Percentiles rank a stretch among this genome's conserved stretches.
phyloP scores from a whole-genome alignment of 352 stramenopile species.

The Pythium apleroticum region DNA sequence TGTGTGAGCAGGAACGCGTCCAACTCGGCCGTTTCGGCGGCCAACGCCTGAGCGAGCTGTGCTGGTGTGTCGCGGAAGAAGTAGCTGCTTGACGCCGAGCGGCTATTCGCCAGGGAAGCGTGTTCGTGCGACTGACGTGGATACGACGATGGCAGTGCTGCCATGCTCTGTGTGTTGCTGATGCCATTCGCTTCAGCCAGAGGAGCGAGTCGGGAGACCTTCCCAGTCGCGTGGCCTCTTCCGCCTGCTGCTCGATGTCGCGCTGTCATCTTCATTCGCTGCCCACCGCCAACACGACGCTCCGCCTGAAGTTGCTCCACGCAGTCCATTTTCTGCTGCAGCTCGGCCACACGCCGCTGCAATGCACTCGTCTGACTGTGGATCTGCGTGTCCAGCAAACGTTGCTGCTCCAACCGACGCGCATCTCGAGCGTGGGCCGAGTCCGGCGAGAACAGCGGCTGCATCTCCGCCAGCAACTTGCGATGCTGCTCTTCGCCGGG shows the following conservation, averaged over 20 bases:
- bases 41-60: conserved; percentile 18
- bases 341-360: conserved; percentile 14
- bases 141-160: background rate
- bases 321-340: conserved; percentile 26
- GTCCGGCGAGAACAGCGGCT: conserved; percentile 37
- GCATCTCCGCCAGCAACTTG: conserved; percentile 33
- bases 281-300: background rate
- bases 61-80: conserved; percentile 25
- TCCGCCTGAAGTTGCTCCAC: conserved; percentile 15
- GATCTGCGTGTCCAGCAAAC: conserved; percentile 3
- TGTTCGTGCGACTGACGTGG: background rate
- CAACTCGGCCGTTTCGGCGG: conserved; percentile 22
- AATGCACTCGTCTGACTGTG: conserved; percentile 13
- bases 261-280: background rate
- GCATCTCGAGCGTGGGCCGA: conserved; percentile 5
- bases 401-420: conserved; percentile 27
- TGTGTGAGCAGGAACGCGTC: conserved; percentile 33
- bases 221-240: background rate
- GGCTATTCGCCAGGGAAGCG: background rate
- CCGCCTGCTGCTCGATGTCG: background rate
- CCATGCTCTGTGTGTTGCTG: conserved; percentile 1
- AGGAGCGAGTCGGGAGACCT: background rate
- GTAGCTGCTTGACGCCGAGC: conserved; percentile 8
- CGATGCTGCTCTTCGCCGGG: background rate
- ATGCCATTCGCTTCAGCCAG: background rate